Conservation (phyloP, 164 flowering plant genomes). For the Macadamia tetraphylla region DNA sequence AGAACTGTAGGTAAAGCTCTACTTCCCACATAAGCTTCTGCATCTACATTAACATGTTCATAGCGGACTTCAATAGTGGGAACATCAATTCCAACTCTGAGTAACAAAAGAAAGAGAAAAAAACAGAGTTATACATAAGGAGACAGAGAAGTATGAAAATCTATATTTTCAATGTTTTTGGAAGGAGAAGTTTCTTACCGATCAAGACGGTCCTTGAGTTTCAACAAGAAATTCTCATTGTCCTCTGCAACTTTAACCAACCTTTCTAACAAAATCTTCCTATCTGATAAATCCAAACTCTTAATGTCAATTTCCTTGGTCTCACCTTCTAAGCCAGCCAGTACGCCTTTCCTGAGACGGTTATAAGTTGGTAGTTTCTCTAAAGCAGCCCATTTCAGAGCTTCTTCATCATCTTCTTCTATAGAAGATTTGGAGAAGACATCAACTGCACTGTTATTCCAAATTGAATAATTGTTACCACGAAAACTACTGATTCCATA, state of each 20-base stretch:
- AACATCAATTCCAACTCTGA: slow-evolving; percentile 39
- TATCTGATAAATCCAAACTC: background rate
- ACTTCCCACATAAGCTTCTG: slow-evolving; percentile 33
- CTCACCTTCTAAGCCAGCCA: background rate
- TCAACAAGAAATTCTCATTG: slow-evolving; percentile 1
- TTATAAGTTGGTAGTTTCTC: background rate
- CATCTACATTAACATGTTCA: slow-evolving; percentile 39
- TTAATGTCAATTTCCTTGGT: background rate
- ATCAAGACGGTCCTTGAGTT: background rate
- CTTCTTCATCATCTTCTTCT: slow-evolving; percentile 1
- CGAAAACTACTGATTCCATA: background rate
- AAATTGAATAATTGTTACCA: background rate
- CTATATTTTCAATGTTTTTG: no score
- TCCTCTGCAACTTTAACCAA: background rate
- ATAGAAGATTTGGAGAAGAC: background rate
- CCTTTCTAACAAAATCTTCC: background rate
- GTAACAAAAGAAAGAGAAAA: background rate
- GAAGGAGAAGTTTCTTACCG: slow-evolving; percentile 1
- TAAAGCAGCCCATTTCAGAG: slow-evolving; percentile 3
- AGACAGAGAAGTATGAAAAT: background rate
- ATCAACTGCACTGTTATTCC: background rate
- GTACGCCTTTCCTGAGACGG: background rate
- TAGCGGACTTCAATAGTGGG: slow-evolving; percentile 45
- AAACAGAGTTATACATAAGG: background rate
- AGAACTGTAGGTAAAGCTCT: slow-evolving; percentile 45